Base-by-base conservation (phyloP, 2,329 filamentous ascomycete genomes). In the Colletotrichum liaoningense region DNA sequence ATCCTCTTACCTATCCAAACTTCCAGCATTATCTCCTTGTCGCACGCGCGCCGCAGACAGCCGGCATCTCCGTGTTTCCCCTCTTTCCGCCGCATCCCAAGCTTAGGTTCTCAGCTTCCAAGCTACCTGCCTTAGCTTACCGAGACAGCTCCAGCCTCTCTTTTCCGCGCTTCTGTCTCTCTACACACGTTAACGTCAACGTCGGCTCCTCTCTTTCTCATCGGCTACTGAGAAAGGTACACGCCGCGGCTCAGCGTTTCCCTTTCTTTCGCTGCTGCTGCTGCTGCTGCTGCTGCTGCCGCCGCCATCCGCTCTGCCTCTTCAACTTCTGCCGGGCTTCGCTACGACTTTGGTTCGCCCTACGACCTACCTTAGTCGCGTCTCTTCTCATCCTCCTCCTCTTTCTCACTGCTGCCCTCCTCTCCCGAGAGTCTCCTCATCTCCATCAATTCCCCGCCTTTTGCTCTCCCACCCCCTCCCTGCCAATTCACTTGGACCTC, bases 401-500 rank as follows among this genome's bases (percentile, higher is more conserved):
- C 67, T 42, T 66, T 74, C 59, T 42, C 60, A 72, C 74, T 52
- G 24, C 52, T 69, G 63, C 58, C 67, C 72, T 63, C 63, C 69
- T 68, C 72, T 63, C 63, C 69, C 69, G 55, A 65, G 33, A n/a
- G 19, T 70, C 75, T 75, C 75, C 73, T 75, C 73, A 74, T 72
- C 74, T 73, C 73, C 75, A 75, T 73, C 69, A 63, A 72, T 74
- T 74, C 70, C 75, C 74, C 74, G 74, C 73, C 74, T 73, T 75
- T 75, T 73, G 33, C 63, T 66, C 65, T 73, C 74, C 72, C 72
- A 74, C 72, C 72, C 74, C 74, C 81, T 78, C 77, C 76, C 79
- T 66, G 56, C 71, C 26, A 49, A 49, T 63, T 64, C 63, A 69
- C 63, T 54, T 72, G 30, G 57, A 60, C 54, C 79, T 80, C 75